Base-by-base conservation (phyloP, 1,284 basidiomycete genomes). In the Sanguinoderma infundibulare region DNA sequence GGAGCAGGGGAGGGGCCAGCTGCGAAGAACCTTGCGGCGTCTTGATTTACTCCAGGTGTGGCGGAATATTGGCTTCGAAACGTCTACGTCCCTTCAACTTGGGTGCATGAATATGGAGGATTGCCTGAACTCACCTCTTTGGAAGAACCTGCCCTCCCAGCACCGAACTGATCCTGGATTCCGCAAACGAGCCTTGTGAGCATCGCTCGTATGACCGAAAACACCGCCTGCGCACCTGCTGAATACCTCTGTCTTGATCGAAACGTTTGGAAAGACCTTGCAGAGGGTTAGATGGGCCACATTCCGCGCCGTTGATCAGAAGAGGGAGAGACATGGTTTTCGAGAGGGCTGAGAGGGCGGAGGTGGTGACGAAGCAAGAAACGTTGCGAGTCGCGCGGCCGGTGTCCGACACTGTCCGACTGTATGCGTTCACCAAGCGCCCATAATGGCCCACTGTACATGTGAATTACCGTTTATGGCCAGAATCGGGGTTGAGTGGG, bases 211-310 rank as follows among this genome's bases (percentile, higher is more conserved):
- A 38, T 10, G 34, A 32, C 34, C 42, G 36, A 9, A 2, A 28
- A 32, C 28, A 39, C 40, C 32, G 24, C 14, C 28, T 24, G 58
- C 66, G 44, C 60, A 92, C 92, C 79, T 93, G 91, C 74, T 92
- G 90, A 9, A 86, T 73, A 20, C 91, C 92, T 69, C 91, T 81
- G 73, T 95, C 92, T 56, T 84, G 82, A 66, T 92, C 90, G 67
- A 94, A 89, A 53, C 83, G 81, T 72, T 94, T 94, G 0, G 89
- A 81, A 7, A 95, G 83, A 24, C 83, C 84, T 69, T 92, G 90
- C n/a, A 95, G 74, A 12, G 92, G 86, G 72, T 94, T 95, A 1
- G 84, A 83, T 6, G 93, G 92, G 1, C 93, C 93, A 66, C 92
- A 95, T 51, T 94, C 91, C 1, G 90, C 82, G 44, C 85, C 85